A percentile compares a stretch with the other conserved stretches of the same genome.
Conservation (phyloP, 2,329 filamentous ascomycete species). For the Alternaria brassicae region DNA sequence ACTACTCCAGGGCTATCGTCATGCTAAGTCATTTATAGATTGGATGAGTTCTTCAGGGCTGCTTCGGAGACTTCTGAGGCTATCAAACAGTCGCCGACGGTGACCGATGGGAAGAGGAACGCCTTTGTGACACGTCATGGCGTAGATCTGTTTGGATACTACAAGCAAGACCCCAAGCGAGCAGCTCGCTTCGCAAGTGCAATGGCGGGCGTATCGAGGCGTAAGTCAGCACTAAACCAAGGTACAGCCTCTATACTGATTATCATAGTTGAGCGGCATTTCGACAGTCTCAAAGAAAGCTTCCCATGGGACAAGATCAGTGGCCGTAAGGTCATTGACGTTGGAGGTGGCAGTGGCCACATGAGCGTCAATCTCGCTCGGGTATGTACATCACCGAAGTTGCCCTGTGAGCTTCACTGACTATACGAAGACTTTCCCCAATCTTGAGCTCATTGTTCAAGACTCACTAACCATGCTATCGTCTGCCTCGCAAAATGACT, state of each 20-base stretch:
- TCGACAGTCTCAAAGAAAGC: conserved; percentile 29
- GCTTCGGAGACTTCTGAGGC: conserved; percentile 26
- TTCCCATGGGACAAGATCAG: conserved; percentile 36
- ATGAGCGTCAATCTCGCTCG: conserved; percentile 26
- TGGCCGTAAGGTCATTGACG: conserved; percentile 38
- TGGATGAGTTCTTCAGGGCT: conserved; percentile 43
- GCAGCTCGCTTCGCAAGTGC: conserved; percentile 41
- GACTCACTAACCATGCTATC: conserved; percentile 25
- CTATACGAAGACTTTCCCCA: conserved; percentile 15
- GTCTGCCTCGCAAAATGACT: conserved; percentile 14
- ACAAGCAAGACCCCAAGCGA: conserved; percentile 31
- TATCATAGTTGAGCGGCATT: conserved; percentile 31
- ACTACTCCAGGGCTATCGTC: rapidly evolving
- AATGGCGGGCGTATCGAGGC: conserved; percentile 36
- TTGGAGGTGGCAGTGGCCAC: conserved; percentile 40
- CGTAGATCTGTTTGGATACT: conserved; percentile 34
- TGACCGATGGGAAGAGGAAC: conserved; percentile 14
- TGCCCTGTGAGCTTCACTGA: background rate
- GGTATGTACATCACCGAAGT: conserved; percentile 19
- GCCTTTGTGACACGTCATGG: conserved; percentile 36
- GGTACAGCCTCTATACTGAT: background rate
- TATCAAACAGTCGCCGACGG: conserved; percentile 17
- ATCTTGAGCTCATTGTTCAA: conserved; percentile 27
- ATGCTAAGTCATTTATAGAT: conserved; percentile 5
- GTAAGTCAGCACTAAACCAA: conserved; percentile 1